Conservation (phyloP, 192 early-diverging fungal species). For the Linnemannia elongata region DNA sequence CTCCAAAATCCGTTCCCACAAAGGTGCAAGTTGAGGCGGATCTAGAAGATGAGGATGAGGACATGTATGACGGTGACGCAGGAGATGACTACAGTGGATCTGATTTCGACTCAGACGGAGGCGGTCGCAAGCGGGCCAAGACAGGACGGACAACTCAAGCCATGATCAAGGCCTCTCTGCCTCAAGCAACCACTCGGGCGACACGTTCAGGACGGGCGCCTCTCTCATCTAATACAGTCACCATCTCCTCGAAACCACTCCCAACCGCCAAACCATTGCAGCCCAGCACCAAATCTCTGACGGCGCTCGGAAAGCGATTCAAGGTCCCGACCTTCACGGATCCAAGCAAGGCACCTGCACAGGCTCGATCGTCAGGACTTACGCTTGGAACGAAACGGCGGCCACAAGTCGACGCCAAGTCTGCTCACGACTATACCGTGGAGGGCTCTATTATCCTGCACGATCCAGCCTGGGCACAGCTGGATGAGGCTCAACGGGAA, state of each 20-base stretch:
- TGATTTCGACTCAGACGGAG: slow-evolving; percentile 36
- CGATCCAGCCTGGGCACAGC: slow-evolving; percentile 70
- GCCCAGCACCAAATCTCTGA: background rate
- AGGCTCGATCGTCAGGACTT: background rate
- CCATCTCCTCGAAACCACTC: slow-evolving; percentile 48
- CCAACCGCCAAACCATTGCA: slow-evolving; percentile 1
- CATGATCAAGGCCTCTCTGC: slow-evolving; percentile 39
- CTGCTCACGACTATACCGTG: slow-evolving; percentile 86
- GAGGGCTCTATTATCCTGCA: slow-evolving; percentile 90
- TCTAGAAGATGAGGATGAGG: slow-evolving; percentile 25
- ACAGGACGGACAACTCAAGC: slow-evolving; percentile 41
- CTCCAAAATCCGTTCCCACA: background rate
- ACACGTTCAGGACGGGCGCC: slow-evolving; percentile 41
- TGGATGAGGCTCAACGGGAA: slow-evolving; percentile 66
- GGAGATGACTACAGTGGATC: slow-evolving; percentile 19
- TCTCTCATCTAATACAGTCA: slow-evolving; percentile 20
- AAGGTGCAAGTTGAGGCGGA: slow-evolving; percentile 7
- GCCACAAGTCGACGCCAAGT: slow-evolving; percentile 59
- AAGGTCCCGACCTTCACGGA: slow-evolving; percentile 59
- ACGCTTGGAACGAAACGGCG: slow-evolving; percentile 31
- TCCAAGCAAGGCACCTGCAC: slow-evolving; percentile 30
- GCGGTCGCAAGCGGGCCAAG: slow-evolving; percentile 17
- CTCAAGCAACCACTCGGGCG: slow-evolving; percentile 15
- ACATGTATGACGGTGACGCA: slow-evolving; percentile 23
- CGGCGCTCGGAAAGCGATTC: slow-evolving; percentile 36